Evolutionary conservation across 208 protist genomes (phyloP).

Genomic region (Leishmania turanica): DNA sequence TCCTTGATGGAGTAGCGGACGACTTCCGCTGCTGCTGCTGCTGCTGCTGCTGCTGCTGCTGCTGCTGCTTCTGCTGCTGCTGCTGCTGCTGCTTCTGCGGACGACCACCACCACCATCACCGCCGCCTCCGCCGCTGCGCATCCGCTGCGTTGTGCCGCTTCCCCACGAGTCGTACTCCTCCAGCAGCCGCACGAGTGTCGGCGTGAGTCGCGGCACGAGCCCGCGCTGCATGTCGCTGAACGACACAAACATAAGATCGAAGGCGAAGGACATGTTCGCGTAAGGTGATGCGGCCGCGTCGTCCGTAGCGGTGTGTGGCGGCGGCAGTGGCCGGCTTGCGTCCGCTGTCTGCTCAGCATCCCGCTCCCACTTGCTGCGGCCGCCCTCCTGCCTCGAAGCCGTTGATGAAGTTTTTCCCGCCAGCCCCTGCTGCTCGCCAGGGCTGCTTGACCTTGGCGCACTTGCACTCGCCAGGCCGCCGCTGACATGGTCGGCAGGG

Average conservation of each 20-base stretch:
- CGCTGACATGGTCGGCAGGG: neutral
- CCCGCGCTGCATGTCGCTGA: conserved; percentile 45
- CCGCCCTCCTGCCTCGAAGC: neutral
- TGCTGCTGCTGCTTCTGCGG: neutral
- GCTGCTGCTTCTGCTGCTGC: neutral
- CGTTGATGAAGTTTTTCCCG: neutral
- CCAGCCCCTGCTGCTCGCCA: neutral
- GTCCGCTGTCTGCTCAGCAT: neutral
- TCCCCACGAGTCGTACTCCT: conserved; percentile 90
- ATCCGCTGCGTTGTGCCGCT: conserved; percentile 72
- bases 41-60: too few relatives aligned
- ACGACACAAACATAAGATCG: conserved; percentile 86
- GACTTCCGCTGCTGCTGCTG: neutral
- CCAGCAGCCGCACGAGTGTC: conserved; percentile 66
- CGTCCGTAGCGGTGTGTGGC: neutral
- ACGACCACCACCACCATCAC: neutral
- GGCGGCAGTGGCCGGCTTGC: neutral
- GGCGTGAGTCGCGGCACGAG: conserved; percentile 44
- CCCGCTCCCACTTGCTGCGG: neutral
- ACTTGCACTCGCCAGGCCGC: neutral
- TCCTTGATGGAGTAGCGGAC: neutral
- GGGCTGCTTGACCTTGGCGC: neutral
- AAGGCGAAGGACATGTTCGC: conserved; percentile 83
- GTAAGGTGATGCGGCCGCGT: conserved; percentile 1
- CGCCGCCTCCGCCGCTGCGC: conserved; percentile 35